Percentiles rank a stretch among this genome's conserved stretches.
phyloP scores from a whole-genome alignment of 495 filamentous ascomycete genomes.

The Xeromyces bisporus region DNA sequence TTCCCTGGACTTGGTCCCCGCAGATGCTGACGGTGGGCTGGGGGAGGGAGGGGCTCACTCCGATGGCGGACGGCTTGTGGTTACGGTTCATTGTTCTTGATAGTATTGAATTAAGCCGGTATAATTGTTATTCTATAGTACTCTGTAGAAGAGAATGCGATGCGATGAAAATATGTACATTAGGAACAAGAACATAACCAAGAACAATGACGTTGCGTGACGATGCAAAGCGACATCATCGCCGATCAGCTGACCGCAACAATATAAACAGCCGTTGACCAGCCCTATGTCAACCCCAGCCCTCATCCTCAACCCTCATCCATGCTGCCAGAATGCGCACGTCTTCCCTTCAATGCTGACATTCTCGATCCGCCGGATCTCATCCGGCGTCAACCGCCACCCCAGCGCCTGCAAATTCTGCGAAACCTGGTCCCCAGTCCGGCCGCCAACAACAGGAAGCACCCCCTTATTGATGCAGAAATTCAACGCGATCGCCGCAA shows the following conservation, averaged over 20 bases:
- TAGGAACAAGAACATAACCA: no score
- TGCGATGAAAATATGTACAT: no score
- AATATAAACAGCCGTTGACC: no score
- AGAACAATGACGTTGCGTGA: no score
- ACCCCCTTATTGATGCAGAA: constrained; percentile 21
- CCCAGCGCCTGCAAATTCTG: constrained; percentile 12
- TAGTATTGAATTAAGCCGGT: no score
- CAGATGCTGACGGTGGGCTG: constrained; percentile 53
- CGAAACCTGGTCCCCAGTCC: constrained; percentile 9
- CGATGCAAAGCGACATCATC: no score
- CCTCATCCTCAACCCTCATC: constrained; percentile 6
- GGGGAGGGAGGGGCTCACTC: constrained; percentile 43
- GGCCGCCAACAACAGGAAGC: constrained; percentile 9
- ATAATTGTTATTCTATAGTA: no score
- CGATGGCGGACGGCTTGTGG: constrained; percentile 66
- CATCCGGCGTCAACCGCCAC: constrained; percentile 12
- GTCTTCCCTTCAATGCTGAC: constrained; percentile 11
- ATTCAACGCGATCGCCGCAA: constrained; percentile 24
- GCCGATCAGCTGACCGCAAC: no score
- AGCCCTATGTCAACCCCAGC: no score
- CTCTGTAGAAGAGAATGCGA: no score
- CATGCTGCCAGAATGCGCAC: constrained; percentile 11
- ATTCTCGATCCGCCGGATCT: constrained; percentile 11
- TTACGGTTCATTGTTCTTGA: constrained; percentile 51
- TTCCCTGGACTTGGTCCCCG: constrained; percentile 52